phyloP scores from a whole-genome alignment of 2,329 filamentous ascomycete species.

The Monascus ruber region DNA sequence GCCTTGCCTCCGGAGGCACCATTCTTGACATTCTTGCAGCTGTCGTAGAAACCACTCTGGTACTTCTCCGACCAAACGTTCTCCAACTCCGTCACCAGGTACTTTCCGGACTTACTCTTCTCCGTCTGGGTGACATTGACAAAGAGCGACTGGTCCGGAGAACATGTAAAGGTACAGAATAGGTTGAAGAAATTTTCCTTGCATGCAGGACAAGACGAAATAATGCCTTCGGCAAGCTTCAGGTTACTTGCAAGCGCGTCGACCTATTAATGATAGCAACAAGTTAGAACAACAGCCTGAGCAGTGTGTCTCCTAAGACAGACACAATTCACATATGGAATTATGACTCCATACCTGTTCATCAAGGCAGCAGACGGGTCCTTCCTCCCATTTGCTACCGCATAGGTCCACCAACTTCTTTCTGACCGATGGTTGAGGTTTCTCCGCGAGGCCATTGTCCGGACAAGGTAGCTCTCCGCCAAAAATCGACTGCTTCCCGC shows the following conservation, averaged over 20 bases:
- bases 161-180: slow-evolving; percentile 97
- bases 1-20: slow-evolving; percentile 86
- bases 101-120: slow-evolving; percentile 41
- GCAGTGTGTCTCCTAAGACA: neutral
- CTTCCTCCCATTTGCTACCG: slow-evolving; percentile 72
- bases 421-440: slow-evolving; percentile 60
- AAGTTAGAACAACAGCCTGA: neutral
- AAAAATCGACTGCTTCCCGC: slow-evolving; percentile 83
- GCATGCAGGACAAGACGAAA: slow-evolving; percentile 90
- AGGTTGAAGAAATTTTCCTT: slow-evolving; percentile 98
- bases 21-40: slow-evolving; percentile 98
- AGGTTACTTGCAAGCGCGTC: slow-evolving; percentile 72
- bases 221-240: slow-evolving; percentile 74
- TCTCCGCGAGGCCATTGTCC: slow-evolving; percentile 72
- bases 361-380: slow-evolving; percentile 71
- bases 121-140: slow-evolving; percentile 76
- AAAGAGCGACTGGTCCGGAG: slow-evolving; percentile 89
- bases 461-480: slow-evolving; percentile 82
- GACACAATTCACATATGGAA: neutral
- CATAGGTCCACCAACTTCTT: slow-evolving; percentile 75
- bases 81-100: slow-evolving; percentile 76
- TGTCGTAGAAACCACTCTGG: slow-evolving; percentile 81
- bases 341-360: slow-evolving; percentile 49
- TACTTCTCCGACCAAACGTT: slow-evolving; percentile 78
- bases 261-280: slow-evolving; percentile 42